Conservation (phyloP, 1,284 basidiomycete genomes). For the Lignosus rhinocerotis region DNA sequence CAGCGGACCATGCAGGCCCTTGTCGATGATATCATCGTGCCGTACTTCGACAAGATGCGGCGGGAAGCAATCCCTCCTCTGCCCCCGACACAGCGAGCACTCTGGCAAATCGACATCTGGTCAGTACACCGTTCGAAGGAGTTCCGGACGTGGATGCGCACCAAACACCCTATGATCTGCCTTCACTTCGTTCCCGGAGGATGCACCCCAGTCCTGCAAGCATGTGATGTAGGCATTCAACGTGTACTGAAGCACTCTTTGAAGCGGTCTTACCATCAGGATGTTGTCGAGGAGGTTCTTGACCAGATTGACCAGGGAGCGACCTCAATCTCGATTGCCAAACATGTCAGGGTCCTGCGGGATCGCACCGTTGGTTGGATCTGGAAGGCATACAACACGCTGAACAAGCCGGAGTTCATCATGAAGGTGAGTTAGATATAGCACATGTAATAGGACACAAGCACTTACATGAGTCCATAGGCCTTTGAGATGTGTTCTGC, state of each 20-base stretch:
- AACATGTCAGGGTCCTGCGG: background rate
- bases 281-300: background rate
- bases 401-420: background rate
- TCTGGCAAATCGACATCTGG: conserved; percentile 31
- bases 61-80: background rate
- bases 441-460: background rate
- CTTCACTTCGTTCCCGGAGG: conserved; percentile 31
- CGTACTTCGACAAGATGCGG: conserved; percentile 20
- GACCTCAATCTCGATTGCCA: background rate
- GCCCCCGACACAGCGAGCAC: background rate
- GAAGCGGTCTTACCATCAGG: conserved; percentile 18
- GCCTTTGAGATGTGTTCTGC: background rate
- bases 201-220: conserved; percentile 31
- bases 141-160: conserved; percentile 29
- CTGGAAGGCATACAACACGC: background rate
- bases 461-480: background rate
- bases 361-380: background rate
- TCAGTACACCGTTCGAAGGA: conserved; percentile 28
- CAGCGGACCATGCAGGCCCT: conserved; percentile 18
- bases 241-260: conserved; percentile 28
- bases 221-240: conserved; percentile 33
- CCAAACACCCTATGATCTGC: conserved; percentile 18
- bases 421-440: background rate
- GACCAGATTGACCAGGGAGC: background rate
- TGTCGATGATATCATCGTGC: conserved; percentile 26